phyloP scores from a whole-genome alignment of 139 green algal species.

The Chlamydomonas sp. region DNA sequence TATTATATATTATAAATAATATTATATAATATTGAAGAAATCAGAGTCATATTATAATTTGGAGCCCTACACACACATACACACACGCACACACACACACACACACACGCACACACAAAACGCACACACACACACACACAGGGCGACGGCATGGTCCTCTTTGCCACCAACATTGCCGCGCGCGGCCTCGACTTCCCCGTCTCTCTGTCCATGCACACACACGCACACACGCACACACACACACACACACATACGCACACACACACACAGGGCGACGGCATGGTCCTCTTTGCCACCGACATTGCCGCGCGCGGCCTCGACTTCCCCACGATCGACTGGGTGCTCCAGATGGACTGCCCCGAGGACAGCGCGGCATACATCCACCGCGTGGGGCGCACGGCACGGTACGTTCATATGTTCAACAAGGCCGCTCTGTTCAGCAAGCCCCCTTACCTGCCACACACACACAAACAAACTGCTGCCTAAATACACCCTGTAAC shows the following conservation, averaged over 20 bases:
- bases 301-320: conserved; percentile 84
- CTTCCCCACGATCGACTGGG: conserved; percentile 90
- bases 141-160: too few relatives aligned
- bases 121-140: too few relatives aligned
- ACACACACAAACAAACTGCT: background rate
- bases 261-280: too few relatives aligned
- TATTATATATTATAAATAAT: too few relatives aligned
- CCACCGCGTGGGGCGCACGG: conserved; percentile 65
- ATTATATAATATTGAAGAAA: too few relatives aligned
- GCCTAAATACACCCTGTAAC: background rate
- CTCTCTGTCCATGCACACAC: too few relatives aligned
- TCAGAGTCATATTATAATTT: too few relatives aligned
- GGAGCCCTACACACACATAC: too few relatives aligned
- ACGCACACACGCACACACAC: background rate
- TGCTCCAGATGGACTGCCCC: conserved; percentile 87
- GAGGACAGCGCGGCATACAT: conserved; percentile 92
- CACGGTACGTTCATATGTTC: conserved; percentile 14
- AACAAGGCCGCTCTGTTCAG: background rate
- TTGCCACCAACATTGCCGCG: conserved; percentile 88
- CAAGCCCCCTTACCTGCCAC: background rate
- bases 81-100: too few relatives aligned
- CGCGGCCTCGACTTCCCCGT: conserved; percentile 88
- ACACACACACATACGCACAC: too few relatives aligned
- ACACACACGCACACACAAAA: too few relatives aligned
- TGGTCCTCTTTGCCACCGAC: conserved; percentile 92